Base-by-base conservation (phyloP, 179 eudicot species). In the Silene vulgaris region DNA sequence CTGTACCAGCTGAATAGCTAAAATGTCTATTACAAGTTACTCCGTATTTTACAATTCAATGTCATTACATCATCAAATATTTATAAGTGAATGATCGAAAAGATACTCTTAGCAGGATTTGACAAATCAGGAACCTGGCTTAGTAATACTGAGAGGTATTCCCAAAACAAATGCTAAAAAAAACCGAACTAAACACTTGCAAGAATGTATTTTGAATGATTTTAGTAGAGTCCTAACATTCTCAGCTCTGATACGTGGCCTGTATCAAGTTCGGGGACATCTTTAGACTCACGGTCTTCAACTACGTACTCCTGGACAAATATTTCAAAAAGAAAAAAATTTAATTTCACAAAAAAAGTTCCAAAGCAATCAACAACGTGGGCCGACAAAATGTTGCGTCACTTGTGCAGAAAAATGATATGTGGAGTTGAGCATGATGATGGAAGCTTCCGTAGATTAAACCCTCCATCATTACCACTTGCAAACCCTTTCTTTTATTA, bases 181-280 rank as follows among this genome's bases (percentile, higher is more conserved):
- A 37, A 3, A 29, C 0, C 43, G 19, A 17, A 50, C 32, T 17
- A 59, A 65, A 59, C 45, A 71, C 83, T 65, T 77, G 71, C 71
- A 65, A 4, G 32, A 71, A 71, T 43, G 43, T 32, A 76, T 71
- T 11, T 17, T 35, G 14, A 61, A 75, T 21, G 26, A 26, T 40
- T 81, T 84, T 76, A 92, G 82, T 84, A 92, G 50, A 95, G 97
- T 81, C 97, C 97, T 82, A 95, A 75, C 93, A 93, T 90, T 79
- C 97, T 88, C 79, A 95, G 87, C 87, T 95, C 99, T 6, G 97
- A 86, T 45, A 92, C 81, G 72, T 92, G 99, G 80, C 85, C 86
- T 76, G 91, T 87, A 19, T 88, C 96, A 77, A 95, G 97, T 82
- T 89, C 99, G 69, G 89, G 89, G 65, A 85, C 87, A 83, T 85